Conservation (phyloP, 305 asterid species). For the Fraxinus nigra region DNA sequence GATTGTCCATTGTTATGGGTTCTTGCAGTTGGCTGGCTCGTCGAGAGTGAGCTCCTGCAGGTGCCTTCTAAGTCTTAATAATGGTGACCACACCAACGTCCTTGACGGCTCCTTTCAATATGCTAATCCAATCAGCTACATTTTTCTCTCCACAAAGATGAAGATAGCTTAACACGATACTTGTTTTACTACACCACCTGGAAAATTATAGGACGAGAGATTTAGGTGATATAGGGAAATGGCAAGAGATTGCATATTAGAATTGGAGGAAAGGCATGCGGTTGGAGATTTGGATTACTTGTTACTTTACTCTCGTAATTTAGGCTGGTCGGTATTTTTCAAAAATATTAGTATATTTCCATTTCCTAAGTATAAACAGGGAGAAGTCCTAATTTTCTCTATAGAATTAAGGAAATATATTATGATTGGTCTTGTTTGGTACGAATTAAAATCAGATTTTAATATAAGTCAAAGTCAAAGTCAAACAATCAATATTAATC, state of each 20-base stretch:
- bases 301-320: neutral
- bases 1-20: neutral
- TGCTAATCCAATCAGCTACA: constrained; percentile 32
- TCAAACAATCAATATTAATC: too few relatives aligned
- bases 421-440: neutral
- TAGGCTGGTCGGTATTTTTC: neutral
- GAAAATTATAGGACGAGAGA: neutral
- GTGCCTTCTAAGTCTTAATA: constrained; percentile 27
- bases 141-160: neutral
- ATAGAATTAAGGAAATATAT: neutral
- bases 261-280: neutral
- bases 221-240: neutral
- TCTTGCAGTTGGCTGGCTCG: neutral
- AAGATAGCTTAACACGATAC: neutral
- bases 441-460: too few relatives aligned
- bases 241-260: neutral
- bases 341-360: neutral
- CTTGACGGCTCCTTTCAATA: constrained; percentile 45
- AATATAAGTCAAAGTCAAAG: too few relatives aligned
- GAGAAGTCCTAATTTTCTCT: neutral
- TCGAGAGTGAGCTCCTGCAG: constrained; percentile 23
- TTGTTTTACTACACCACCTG: neutral
- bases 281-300: neutral
- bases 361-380: neutral
- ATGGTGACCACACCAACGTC: constrained; percentile 39